Evolutionary conservation across 805 yeast species (phyloP), one percentile per base, ranked within the genome.

Genomic region (Myxozyma geophila): DNA sequence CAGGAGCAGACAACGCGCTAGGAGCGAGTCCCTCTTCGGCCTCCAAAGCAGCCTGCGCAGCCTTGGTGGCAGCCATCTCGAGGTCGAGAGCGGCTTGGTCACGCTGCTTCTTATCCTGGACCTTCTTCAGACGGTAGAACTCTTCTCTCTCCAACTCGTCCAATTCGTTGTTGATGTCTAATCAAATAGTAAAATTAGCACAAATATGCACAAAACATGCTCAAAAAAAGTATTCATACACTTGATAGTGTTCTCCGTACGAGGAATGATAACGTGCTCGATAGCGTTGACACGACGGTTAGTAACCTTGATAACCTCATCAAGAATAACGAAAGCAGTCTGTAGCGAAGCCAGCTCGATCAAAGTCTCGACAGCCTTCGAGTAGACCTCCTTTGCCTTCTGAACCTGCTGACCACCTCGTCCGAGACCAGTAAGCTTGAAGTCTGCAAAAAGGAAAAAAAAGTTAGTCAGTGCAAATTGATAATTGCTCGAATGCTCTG

Each of bases 91-190:
- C 83, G 2, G 90, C 92, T 21, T 82, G 83, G 59, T 89, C 93
- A 62, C 85, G 83, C 78, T 91, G 96, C 77, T 92, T 92, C 87
- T 90, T 91, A 74, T 90, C 96, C 77, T 92, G 97, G 58, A 93
- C 97, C 78, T 93, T 93, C 82, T 95, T 95, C 80, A 93, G 85
- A 73, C 99, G 83, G 80, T 92, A 95, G 75, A 93, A 93, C 79
- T 93, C 99, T 79, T 93, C 99, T 83, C 99, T 89, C 76, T 95
- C 98, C 76, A 95, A 83, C 79, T 93, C 99, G 78, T 95, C 99
- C 74, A 93, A 84, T 78, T 93, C 99, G 40, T 97, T 89, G 77
- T 92, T 92, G 81, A 93, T 93, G 79, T 93, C 85, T 58, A 82
- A 36, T 33, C 7, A 4, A 23, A 28, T 28, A 35, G 39, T 52